Base-by-base conservation (phyloP, 2,329 filamentous ascomycete genomes). In the Parascedosporium putredinis region DNA sequence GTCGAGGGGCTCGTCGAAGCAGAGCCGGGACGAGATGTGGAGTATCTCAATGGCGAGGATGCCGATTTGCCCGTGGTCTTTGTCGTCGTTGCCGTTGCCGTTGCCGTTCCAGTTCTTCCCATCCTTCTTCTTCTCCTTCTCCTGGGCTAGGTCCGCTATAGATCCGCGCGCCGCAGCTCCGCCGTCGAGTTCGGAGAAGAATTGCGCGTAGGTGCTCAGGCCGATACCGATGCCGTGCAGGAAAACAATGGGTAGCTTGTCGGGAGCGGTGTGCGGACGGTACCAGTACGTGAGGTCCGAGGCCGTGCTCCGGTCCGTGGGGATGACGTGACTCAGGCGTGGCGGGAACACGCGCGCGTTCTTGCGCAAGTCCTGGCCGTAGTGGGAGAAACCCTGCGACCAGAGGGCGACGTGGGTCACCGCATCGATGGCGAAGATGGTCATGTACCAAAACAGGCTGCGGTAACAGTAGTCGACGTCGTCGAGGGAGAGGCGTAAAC, bases 191-290 rank as follows among this genome's bases (percentile, higher is more conserved):
- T 74, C 71, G 29, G 64, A 60, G 2, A 87, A 64, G 57, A 83
- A 83, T 14, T 65, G 61, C 10, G 73, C 66, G 56, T 86, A 84
- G 0, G 81, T 75, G 59, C 76, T 76, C 2, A 87, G 70, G 0
- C 84, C 83, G 51, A 87, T 71, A 38, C 83, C 82, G 45, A 86
- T 84, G 14, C 84, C 84, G 56, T 87, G 84, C 45, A 86, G 70
- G 63, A 86, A 86, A 3, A 88, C 63, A 6, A 87, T 63, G 0
- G 83, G 84, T 0, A 76, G 64, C 47, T 71, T 71, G 6, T 53
- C 52, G 4, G 51, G 22, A 9, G 78, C 77, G 1, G 67, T 78
- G 58, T 86, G 83, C 4, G 78, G 78, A 2, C 76, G 74, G 56
- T 82, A 70, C 79, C 81, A 87, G 67, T 88, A 87, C 53, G 74